Conservation (phyloP, 371 early-diverging fungal species). For the Mortierella sp. region DNA sequence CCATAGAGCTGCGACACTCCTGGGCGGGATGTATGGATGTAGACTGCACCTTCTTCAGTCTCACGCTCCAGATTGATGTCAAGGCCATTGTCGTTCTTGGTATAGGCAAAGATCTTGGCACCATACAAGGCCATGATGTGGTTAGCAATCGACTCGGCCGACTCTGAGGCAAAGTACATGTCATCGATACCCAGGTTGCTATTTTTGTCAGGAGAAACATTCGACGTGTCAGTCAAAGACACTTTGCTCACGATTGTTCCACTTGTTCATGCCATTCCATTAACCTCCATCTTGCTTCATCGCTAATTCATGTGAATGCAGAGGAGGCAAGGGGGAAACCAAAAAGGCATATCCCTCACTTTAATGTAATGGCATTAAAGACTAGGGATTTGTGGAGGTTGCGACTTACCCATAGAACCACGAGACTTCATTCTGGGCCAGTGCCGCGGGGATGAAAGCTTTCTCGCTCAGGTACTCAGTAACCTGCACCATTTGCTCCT, state of each 20-base stretch:
- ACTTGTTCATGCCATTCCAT: neutral
- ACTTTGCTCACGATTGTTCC: neutral
- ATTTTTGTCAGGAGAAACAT: neutral
- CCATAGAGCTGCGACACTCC: conserved; percentile 92
- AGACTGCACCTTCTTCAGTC: conserved; percentile 92
- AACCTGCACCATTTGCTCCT: conserved; percentile 91
- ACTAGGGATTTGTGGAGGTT: too few relatives aligned
- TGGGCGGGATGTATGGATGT: conserved; percentile 95
- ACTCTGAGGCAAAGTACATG: conserved; percentile 95
- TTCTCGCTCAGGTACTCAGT: conserved; percentile 83
- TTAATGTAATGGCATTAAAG: too few relatives aligned
- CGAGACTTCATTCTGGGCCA: conserved; percentile 90
- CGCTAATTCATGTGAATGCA: neutral
- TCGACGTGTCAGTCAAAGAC: neutral
- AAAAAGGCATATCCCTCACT: neutral
- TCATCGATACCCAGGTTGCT: conserved; percentile 96
- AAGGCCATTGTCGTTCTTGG: conserved; percentile 86
- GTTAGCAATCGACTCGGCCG: conserved; percentile 91
- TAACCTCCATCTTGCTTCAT: neutral
- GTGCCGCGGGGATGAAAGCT: conserved; percentile 92
- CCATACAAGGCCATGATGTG: conserved; percentile 97
- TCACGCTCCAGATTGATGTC: conserved; percentile 95
- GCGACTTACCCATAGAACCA: conserved; percentile 94
- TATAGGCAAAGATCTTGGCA: conserved; percentile 93
- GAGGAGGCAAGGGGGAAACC: neutral